Evolutionary conservation across 106 monocot species (phyloP).

Genomic region (Triglochin maritima): DNA sequence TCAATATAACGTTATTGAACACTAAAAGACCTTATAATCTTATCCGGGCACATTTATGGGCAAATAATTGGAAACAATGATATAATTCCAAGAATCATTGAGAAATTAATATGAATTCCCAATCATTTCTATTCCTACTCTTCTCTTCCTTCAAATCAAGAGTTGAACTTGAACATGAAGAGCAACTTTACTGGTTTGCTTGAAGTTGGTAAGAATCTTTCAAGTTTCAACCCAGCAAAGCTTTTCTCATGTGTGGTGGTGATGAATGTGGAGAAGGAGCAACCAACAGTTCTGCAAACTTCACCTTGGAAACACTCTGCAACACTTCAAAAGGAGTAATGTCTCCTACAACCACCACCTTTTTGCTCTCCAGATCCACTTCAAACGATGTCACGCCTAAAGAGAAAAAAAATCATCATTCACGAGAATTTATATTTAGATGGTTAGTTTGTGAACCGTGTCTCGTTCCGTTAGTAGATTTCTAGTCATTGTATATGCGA

Average conservation of each 20-base stretch:
- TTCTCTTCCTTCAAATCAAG: no score
- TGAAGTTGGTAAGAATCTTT: no score
- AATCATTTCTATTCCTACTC: no score
- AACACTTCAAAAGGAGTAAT: conserved; percentile 20
- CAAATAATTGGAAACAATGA: no score
- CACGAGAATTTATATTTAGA: background rate
- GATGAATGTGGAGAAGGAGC: background rate
- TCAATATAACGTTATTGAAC: no score
- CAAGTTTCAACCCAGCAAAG: background rate
- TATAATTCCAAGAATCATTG: no score
- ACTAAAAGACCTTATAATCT: no score
- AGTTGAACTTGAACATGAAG: no score
- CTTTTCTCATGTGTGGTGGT: background rate
- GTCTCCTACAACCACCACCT: conserved; percentile 16
- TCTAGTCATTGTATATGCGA: background rate
- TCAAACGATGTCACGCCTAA: conserved; percentile 23
- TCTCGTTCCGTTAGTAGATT: background rate
- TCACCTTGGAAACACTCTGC: conserved; percentile 21
- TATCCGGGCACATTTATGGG: no score
- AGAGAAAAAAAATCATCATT: background rate
- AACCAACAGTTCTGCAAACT: conserved; percentile 12
- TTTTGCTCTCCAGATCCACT: conserved; percentile 22
- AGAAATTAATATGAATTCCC: no score
- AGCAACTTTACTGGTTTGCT: no score
- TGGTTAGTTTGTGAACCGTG: background rate